Base-by-base conservation (phyloP, 306 rosid species). In the Carpinus fangiana region DNA sequence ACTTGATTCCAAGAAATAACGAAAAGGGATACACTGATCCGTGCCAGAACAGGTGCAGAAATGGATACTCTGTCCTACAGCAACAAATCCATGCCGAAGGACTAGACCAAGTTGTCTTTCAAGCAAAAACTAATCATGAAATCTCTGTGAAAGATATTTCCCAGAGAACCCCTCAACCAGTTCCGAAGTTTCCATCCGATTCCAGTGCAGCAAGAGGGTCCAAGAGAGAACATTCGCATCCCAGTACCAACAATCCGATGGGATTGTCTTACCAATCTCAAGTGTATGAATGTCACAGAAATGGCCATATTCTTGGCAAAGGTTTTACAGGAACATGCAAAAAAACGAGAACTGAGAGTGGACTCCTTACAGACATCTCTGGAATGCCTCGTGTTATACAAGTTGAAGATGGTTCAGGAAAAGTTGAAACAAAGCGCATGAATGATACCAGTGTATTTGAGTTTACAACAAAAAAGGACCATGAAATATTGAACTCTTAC, bases 271-370 rank as follows among this genome's bases (percentile, higher is more conserved):
- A 80, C 84, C 88, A 87, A 67, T 86, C 80, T 65, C 88, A 87
- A 20, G 76, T 57, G 17, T 81, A 82, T 83, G 85, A 79, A 72
- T 73, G 62, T 82, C 81, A 61, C 50, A 75, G 74, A 75, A 80
- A 71, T 65, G 82, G 73, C 61, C 76, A 77, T 67, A 64, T 61
- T 83, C 72, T 65, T 60, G 70, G 71, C 84, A 38, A 38, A 57
- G 81, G 71, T 11, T 65, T 76, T 77, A 70, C 70, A 54, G 78
- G 79, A 84, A 73, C 79, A 28, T 80, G 28, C 54, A 90, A 86
- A 78, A 92, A 79, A 82, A 82, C 73, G 81, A 91, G 78, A 85
- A 69, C 80, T 74, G 81, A 84, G 75, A 74, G 81, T 67, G 82
- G 60, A 70, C 62, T 47, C 70, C 48, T 47, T 73, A 62, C 81